phyloP scores from a whole-genome alignment of 495 filamentous ascomycete genomes.

The Choiromyces venosus region DNA sequence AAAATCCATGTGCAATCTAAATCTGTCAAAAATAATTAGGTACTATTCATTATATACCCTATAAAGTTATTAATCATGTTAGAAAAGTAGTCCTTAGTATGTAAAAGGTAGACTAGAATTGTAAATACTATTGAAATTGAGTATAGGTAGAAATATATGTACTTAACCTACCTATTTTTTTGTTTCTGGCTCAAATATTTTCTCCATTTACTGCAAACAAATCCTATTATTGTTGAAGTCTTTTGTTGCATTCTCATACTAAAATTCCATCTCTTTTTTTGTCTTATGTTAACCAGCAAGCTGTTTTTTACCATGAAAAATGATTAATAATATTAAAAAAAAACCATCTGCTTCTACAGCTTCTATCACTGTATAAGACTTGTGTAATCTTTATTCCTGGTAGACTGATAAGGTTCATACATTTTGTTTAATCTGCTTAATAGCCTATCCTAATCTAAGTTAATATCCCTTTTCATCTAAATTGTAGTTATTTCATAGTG shows the following conservation, averaged over 20 bases:
- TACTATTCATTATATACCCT: background rate
- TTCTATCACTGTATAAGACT: conserved; percentile 14
- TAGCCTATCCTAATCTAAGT: background rate
- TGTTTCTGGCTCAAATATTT: conserved; percentile 15
- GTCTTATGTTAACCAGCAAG: background rate
- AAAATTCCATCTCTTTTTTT: conserved; percentile 10
- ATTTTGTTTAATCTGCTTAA: background rate
- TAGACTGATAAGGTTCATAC: background rate
- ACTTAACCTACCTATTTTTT: background rate
- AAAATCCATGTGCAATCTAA: conserved; percentile 3
- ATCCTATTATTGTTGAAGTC: conserved; percentile 8
- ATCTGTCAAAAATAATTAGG: conserved; percentile 14
- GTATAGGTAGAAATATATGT: too few species aligned
- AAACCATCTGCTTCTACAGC: conserved; percentile 5
- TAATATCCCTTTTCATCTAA: background rate
- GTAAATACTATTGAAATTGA: too few species aligned
- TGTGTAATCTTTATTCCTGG: background rate
- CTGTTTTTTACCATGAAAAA: conserved; percentile 10
- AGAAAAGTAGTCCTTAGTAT: too few species aligned
- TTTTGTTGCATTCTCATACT: conserved; percentile 5
- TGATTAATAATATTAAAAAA: conserved; percentile 6
- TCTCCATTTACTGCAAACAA: conserved; percentile 10
- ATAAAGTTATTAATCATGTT: background rate
- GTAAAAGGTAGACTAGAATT: too few species aligned
- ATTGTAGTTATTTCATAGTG: conserved; percentile 1